Evolutionary conservation across 116 monocot species (phyloP), one percentile per base, ranked within the genome.

Genomic region (Dioscorea cayenensis): DNA sequence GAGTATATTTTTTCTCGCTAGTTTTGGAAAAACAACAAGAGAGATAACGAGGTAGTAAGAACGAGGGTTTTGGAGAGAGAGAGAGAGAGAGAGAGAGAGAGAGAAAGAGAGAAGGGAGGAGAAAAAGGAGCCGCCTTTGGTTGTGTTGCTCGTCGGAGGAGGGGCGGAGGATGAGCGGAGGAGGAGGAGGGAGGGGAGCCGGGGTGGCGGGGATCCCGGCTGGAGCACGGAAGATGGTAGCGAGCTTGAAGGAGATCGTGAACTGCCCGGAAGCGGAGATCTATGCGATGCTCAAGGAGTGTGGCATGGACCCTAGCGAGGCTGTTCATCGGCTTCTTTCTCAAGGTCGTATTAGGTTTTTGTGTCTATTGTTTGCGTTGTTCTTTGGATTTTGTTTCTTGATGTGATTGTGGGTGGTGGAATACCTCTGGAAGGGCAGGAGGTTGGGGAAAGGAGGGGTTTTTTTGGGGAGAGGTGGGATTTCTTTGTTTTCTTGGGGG

Each of bases 211-310:
- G 64, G 64, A 90, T 90, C 68, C 94, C 87, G 62, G 36, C 78
- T 70, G 69, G 70, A 52, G 78, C 87, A 76, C 83, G 80, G 85
- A 87, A 83, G 84, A 79, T 90, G 68, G 93, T 93, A 60, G 87
- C 84, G 80, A 87, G 80, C 62, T 35, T 93, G 27, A 93, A 85
- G 81, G 93, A 93, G 90, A 93, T 93, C 83, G 90, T 89, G 63
- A 90, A 87, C 80, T 76, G 81, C 65, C 75, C 87, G 11, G 94
- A 94, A 37, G 61, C 68, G 28, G 94, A 94, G 90, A 94, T 94
- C 87, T 94, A 94, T 51, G 83, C 87, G 25, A 82, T 82, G 85
- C 90, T 94, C 28, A 83, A 82, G 71, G 94, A 94, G 76, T 94
- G 94, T 73, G 80, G 81, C 72, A 94, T 94, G 94, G 87, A 94